phyloP scores from a whole-genome alignment of 768 basidiomycete genomes.

The Collybia mongolica region DNA sequence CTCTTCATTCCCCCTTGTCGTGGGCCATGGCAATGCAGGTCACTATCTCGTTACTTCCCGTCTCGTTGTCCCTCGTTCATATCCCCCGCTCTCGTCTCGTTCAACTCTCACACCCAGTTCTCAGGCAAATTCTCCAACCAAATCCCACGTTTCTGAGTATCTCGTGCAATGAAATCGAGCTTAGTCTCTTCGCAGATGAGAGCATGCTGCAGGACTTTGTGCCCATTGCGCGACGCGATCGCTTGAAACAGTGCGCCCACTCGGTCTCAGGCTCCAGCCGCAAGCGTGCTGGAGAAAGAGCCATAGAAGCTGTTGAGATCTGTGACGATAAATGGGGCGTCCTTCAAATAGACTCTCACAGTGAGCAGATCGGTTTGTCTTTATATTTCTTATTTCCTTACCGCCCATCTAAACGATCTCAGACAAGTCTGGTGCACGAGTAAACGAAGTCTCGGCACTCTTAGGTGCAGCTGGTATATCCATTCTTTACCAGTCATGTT shows the following conservation, averaged over 20 bases:
- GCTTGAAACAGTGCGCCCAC: conserved; percentile 41
- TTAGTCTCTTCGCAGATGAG: conserved; percentile 70
- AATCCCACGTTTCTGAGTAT: conserved; percentile 69
- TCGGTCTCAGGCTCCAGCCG: conserved; percentile 34
- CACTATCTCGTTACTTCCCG: conserved; percentile 72
- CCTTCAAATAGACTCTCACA: conserved; percentile 80
- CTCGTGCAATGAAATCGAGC: conserved; percentile 78
- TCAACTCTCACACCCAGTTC: conserved; percentile 56
- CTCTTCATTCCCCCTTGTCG: neutral
- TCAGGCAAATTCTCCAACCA: conserved; percentile 69
- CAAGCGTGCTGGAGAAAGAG: conserved; percentile 21
- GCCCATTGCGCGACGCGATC: conserved; percentile 55
- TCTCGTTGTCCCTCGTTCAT: conserved; percentile 70
- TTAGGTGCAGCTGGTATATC: conserved; percentile 77
- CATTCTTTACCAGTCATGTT: conserved; percentile 81
- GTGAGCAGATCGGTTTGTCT: conserved; percentile 59
- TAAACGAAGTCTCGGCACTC: conserved; percentile 74
- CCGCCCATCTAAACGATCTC: conserved; percentile 5
- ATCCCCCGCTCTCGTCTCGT: conserved; percentile 69
- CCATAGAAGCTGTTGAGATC: conserved; percentile 59
- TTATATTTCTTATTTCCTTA: conserved; percentile 1
- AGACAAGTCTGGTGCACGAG: conserved; percentile 72
- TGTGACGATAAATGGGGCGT: conserved; percentile 78
- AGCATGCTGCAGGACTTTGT: conserved; percentile 58
- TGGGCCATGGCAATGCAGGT: conserved; percentile 31